Conservation (phyloP, 129 eudicot species). For the Ambrosia trifida region DNA sequence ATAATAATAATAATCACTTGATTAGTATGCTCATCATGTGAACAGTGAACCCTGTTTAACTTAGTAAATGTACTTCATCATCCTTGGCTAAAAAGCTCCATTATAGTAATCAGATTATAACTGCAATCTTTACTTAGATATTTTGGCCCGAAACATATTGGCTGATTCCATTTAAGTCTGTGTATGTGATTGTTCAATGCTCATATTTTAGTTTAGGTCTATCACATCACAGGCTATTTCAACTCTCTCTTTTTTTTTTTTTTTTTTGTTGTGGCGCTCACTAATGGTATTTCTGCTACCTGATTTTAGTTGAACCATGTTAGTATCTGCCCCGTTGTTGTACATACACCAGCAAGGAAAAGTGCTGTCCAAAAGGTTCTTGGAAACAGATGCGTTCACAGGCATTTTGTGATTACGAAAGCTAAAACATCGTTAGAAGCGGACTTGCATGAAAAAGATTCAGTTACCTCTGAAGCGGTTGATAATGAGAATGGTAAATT, state of each 20-base stretch:
- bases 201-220: not conserved
- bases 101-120: not conserved
- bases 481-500: constrained; percentile 54
- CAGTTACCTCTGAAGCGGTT: constrained; percentile 34
- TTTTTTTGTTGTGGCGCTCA: not conserved
- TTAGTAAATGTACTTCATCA: not conserved
- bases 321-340: constrained; percentile 24
- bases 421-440: constrained; percentile 57
- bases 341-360: constrained; percentile 32
- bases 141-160: not conserved
- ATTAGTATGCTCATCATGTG: too few relatives aligned
- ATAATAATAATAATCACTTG: too few relatives aligned
- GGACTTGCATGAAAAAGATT: constrained; percentile 48
- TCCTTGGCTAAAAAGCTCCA: not conserved
- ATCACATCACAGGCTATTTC: not conserved
- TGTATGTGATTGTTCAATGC: not conserved
- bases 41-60: too few relatives aligned
- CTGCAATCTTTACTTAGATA: not conserved
- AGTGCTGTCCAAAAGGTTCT: not conserved
- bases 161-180: too few relatives aligned
- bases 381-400: constrained; percentile 31
- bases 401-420: constrained; percentile 37
- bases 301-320: constrained; percentile 49
- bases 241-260: not conserved
- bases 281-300: not conserved